Base-by-base conservation (phyloP, 805 yeast species). In the Ascoidea tarda region DNA sequence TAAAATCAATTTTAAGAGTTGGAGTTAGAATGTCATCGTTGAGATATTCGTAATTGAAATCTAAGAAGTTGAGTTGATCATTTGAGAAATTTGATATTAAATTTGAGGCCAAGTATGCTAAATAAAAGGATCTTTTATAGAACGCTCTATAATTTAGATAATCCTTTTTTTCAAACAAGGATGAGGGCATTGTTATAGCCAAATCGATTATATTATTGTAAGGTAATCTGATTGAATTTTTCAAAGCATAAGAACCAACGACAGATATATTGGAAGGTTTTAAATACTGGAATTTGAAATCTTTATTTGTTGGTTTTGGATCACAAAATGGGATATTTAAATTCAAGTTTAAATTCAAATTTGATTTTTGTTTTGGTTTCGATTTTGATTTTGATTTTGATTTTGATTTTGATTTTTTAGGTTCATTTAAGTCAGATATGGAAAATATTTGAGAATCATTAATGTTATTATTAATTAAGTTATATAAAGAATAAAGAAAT, bases 211-310 rank as follows among this genome's bases (percentile, higher is more conserved):
- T 70, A 0, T 86, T 84, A 45, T 67, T 62, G 48, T 74, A 72
- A 32, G 83, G 82, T 56, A 76, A 76, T 49, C 79, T 75, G 31
- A 87, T 82, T 2, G 85, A 88, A 0, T 96, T 81, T 60, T 87
- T 87, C 58, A 91, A 71, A 4, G 96, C 93, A 70, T 87, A 91
- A 5, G 96, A 81, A 1, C 99, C 98, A 6, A 87, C 84, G 46
- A 93, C 74, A 6, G 89, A 79, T 12, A 91, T 79, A 58, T 79
- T 81, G 53, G 76, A 76, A 0, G 98, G 99, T 14, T 80, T 71
- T 49, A 68, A 66, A 64, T 78, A 90, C 28, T 79, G 74, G 59
- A 91, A 82, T 57, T 78, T 78, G 67, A 86, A 87, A 60, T 86
- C 83, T 49, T 83, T 73, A 16, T 65, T 56, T 6, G 76, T 66